phyloP scores from a whole-genome alignment of 345 rosid genomes.

The Boechera divaricarpa region DNA sequence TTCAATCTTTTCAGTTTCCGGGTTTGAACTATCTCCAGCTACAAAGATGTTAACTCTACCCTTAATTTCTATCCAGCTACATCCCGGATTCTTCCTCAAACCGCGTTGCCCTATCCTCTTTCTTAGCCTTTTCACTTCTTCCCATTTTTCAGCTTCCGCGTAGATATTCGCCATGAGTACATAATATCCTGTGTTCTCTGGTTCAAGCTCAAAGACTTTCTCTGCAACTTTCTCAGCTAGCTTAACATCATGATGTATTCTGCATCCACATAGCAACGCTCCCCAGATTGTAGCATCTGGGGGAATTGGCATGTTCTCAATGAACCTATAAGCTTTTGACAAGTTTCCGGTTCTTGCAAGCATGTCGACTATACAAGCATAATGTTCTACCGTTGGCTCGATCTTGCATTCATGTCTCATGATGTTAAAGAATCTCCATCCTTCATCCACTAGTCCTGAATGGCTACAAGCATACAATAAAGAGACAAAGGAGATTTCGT shows the following conservation, averaged over 20 bases:
- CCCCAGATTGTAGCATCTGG: conserved; percentile 84
- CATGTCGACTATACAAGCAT: conserved; percentile 77
- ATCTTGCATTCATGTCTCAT: conserved; percentile 69
- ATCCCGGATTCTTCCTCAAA: conserved; percentile 69
- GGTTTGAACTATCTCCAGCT: conserved; percentile 62
- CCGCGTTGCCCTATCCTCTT: conserved; percentile 57
- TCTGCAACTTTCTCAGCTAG: conserved; percentile 77
- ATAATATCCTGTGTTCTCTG: conserved; percentile 69
- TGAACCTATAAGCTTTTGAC: conserved; percentile 57
- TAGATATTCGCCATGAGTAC: conserved; percentile 72
- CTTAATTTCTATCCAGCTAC: conserved; percentile 80
- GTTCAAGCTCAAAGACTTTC: conserved; percentile 66
- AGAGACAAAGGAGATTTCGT: conserved; percentile 70
- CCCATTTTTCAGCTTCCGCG: conserved; percentile 79
- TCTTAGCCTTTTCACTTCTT: conserved; percentile 60
- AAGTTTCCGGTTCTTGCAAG: conserved; percentile 65
- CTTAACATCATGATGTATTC: conserved; percentile 65
- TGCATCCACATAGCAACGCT: conserved; percentile 70
- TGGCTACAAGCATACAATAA: conserved; percentile 73
- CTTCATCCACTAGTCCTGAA: conserved; percentile 74
- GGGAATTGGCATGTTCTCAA: conserved; percentile 65
- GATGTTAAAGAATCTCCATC: conserved; percentile 71
- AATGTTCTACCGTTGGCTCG: conserved; percentile 69
- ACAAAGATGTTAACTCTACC: conserved; percentile 65
- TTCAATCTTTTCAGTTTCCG: conserved; percentile 57